A percentile compares a stretch with the other conserved stretches of the same genome.
These are phyloP conservation scores for Russula ochroleuca DNA, from an alignment of 768 basidiomycete genomes.

Conservation along the genomic window DNA sequence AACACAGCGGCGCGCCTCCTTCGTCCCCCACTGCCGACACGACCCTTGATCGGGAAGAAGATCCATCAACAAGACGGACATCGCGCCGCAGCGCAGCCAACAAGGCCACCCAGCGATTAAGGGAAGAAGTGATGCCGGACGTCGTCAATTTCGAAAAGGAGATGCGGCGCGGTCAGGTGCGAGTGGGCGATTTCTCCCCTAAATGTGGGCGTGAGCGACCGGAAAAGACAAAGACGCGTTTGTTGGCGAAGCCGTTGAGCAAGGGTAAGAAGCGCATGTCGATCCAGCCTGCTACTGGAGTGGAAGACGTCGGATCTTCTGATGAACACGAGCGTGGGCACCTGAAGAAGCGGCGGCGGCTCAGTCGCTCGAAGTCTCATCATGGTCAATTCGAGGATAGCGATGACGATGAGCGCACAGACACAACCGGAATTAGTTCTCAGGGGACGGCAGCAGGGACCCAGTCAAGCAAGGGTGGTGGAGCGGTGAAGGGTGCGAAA, in stretches of 20 bases:
- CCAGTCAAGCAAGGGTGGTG: background rate
- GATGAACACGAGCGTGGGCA: constrained; percentile 11
- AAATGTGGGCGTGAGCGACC: constrained; percentile 25
- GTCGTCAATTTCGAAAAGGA: constrained; percentile 65
- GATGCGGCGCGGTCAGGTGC: constrained; percentile 41
- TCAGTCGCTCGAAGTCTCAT: constrained; percentile 28
- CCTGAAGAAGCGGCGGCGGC: constrained; percentile 20
- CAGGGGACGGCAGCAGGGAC: constrained; percentile 2
- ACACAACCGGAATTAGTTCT: background rate
- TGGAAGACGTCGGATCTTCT: constrained; percentile 12
- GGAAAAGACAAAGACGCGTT: constrained; percentile 28
- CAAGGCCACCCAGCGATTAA: constrained; percentile 45
- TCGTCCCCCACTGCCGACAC: constrained; percentile 27
- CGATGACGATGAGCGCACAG: background rate
- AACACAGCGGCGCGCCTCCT: background rate
- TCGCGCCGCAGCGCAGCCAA: constrained; percentile 49
- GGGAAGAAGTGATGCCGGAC: constrained; percentile 69
- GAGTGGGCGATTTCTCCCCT: constrained; percentile 29
- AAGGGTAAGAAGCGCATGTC: constrained; percentile 34
- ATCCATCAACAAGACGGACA: constrained; percentile 26
- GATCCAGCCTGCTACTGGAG: constrained; percentile 11
- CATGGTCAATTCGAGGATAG: constrained; percentile 27
- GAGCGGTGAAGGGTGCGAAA: constrained; percentile 3
- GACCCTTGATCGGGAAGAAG: constrained; percentile 22
- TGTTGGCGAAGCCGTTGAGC: constrained; percentile 20